phyloP scores from a whole-genome alignment of 2,329 filamentous ascomycete species.

The Didymella glomerata region DNA sequence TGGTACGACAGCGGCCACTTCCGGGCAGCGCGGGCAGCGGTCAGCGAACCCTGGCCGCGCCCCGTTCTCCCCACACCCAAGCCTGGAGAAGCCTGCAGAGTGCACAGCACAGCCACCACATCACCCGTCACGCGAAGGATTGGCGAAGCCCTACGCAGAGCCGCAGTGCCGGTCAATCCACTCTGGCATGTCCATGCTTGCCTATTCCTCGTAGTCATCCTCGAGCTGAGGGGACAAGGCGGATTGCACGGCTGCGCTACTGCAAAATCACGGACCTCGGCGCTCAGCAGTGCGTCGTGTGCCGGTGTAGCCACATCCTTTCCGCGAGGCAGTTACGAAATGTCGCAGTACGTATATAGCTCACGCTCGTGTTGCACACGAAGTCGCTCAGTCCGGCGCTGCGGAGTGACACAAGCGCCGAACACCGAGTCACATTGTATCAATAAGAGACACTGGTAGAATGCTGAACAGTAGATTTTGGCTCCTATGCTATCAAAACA shows the following conservation, averaged over 20 bases:
- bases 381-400: background rate
- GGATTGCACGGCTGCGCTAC: constrained; percentile 15
- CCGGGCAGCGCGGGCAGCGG: constrained; percentile 21
- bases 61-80: constrained; percentile 4
- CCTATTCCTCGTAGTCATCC: background rate
- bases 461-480: background rate
- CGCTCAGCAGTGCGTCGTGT: background rate
- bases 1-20: constrained; percentile 18
- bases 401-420: background rate
- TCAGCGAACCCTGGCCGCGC: constrained; percentile 1
- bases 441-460: background rate
- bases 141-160: constrained; percentile 7
- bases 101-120: constrained; percentile 23
- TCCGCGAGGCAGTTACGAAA: background rate
- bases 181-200: constrained; percentile 5
- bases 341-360: background rate
- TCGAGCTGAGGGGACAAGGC: constrained; percentile 6
- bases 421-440: background rate
- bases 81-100: background rate
- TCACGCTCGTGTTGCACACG: background rate
- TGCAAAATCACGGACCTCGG: background rate
- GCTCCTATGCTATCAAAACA: constrained; percentile 3
- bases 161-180: constrained; percentile 22
- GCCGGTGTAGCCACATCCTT: background rate
- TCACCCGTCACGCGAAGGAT: constrained; percentile 15